Percentiles rank a stretch among this genome's conserved stretches.
Conservation (phyloP, 2,329 filamentous ascomycete genomes). For the Ophiostoma novo-ulmi region DNA sequence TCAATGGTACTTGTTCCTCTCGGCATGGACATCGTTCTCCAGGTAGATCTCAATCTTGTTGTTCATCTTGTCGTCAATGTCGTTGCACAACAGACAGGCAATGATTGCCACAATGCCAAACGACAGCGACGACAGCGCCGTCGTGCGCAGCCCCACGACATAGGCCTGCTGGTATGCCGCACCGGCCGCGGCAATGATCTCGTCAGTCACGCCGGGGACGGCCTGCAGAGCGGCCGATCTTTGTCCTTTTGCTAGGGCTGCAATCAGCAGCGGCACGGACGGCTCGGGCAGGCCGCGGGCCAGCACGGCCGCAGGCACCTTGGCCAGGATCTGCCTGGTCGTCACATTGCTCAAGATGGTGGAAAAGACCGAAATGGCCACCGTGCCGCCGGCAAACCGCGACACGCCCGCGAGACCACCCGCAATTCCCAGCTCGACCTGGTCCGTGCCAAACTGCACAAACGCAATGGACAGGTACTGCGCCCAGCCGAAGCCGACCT, state of each 20-base stretch:
- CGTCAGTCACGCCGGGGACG: background rate
- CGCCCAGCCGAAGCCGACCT: constrained; percentile 44
- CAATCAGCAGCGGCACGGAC: background rate
- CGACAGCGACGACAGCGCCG: constrained; percentile 32
- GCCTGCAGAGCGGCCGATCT: background rate
- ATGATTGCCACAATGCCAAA: constrained; percentile 34
- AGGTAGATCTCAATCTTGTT: constrained; percentile 37
- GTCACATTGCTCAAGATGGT: background rate
- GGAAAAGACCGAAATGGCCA: constrained; percentile 34
- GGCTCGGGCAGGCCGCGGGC: background rate
- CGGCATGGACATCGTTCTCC: constrained; percentile 34
- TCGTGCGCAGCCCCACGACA: constrained; percentile 32
- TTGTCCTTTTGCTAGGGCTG: background rate
- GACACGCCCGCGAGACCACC: constrained; percentile 42
- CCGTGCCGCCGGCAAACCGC: constrained; percentile 41
- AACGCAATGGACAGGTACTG: constrained; percentile 45
- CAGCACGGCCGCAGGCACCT: background rate
- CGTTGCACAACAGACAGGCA: constrained; percentile 34
- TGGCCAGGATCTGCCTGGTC: background rate
- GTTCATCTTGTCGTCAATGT: constrained; percentile 37
- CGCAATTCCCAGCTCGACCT: constrained; percentile 43
- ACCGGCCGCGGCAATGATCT: constrained; percentile 28
- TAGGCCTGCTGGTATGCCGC: constrained; percentile 34
- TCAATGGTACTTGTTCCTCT: constrained; percentile 31
- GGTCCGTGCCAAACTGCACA: constrained; percentile 46